Evolutionary conservation across 768 basidiomycete genomes (phyloP), one percentile per base, ranked within the genome.

Genomic region (Collybia sordida): DNA sequence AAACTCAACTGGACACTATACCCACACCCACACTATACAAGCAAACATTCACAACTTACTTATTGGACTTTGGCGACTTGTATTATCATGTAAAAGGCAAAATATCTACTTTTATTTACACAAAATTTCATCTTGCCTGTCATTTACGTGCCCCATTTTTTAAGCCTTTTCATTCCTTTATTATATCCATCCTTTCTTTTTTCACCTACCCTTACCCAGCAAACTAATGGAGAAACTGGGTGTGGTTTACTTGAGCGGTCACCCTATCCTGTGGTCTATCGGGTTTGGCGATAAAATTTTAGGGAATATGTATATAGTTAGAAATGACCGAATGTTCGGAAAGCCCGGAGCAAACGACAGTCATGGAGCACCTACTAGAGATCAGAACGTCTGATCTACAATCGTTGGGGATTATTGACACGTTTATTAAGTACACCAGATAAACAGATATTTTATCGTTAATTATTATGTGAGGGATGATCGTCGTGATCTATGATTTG

Each of bases 1-100:
- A 25, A 43, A 44, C 36, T 9, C 52, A 49, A 50, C 54, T 36
- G 58, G 55, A 59, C 55, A 11, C 24, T 23, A 28, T 53, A 56
- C 49, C 53, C 37, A 14, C 46, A 52, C 23, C 19, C 48, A 23
- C 41, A 45, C 27, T 40, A 38, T 28, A 28, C 31, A 34, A 50
- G 18, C 22, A 17, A 31, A 42, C 27, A 14, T n/a, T 44, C 46
- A 40, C 42, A 42, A 42, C 11, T 53, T 55, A 55, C 42, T 55
- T 55, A 51, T 55, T 52, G 47, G 42, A 40, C 36, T 7, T 27
- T 49, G 48, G 37, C 46, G 47, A 48, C 31, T 41, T 54, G 49
- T 54, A 50, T 47, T 41, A 41, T 39, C 45, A 49, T 49, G 49
- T 49, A 50, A 37, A 27, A 11, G 31, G 31, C 9, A 31, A 31